phyloP scores from a whole-genome alignment of 2,329 filamentous ascomycete species.

The Aspergillus fumigatiaffinis region DNA sequence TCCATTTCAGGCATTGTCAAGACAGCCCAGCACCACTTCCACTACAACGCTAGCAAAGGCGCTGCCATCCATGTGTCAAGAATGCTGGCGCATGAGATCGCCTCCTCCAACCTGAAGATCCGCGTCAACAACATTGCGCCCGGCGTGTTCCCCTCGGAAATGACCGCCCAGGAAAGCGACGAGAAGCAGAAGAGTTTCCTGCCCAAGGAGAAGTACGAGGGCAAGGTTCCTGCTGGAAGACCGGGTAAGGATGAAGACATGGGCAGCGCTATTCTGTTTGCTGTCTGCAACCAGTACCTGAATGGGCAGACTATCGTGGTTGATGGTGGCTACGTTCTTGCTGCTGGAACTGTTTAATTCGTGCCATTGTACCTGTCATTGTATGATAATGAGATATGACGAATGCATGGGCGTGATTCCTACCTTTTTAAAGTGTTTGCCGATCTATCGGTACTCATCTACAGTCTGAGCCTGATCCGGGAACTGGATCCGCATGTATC shows the following conservation, averaged over 20 bases:
- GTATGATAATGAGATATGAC: background rate
- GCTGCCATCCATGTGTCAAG: slow-evolving; percentile 70
- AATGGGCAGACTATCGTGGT: slow-evolving; percentile 52
- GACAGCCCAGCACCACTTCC: slow-evolving; percentile 67
- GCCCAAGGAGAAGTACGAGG: slow-evolving; percentile 57
- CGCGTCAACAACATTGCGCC: slow-evolving; percentile 65
- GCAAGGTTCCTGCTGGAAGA: slow-evolving; percentile 58
- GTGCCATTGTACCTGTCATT: too few species aligned
- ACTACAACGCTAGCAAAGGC: slow-evolving; percentile 76
- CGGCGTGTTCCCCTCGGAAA: slow-evolving; percentile 65
- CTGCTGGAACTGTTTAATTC: slow-evolving; percentile 27
- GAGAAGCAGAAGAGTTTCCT: slow-evolving; percentile 59
- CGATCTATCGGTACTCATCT: too few species aligned
- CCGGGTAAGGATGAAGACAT: slow-evolving; percentile 66
- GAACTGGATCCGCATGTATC: too few species aligned
- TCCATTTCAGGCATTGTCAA: slow-evolving; percentile 74
- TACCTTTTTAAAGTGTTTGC: too few species aligned
- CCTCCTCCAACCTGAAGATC: slow-evolving; percentile 54
- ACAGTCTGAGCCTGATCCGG: too few species aligned
- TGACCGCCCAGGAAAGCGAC: slow-evolving; percentile 59
- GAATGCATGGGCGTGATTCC: background rate
- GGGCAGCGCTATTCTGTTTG: slow-evolving; percentile 58
- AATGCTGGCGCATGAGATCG: slow-evolving; percentile 64
- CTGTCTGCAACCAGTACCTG: slow-evolving; percentile 50
- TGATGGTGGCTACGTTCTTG: slow-evolving; percentile 49